Evolutionary conservation across 768 basidiomycete species (phyloP).

Genomic region (Harrya chromipes): DNA sequence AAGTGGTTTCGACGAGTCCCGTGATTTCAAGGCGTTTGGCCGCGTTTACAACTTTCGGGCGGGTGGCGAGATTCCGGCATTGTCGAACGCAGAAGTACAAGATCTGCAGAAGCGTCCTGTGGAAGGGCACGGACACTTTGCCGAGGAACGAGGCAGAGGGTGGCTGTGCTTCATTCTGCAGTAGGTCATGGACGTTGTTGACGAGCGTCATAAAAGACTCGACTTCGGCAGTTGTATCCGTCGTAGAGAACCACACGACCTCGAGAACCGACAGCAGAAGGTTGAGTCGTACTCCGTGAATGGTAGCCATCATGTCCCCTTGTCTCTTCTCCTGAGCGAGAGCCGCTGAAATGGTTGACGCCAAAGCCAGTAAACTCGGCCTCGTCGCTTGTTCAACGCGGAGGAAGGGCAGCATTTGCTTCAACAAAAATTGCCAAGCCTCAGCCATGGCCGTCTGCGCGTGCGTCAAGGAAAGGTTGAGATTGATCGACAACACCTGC

Average conservation of each 20-base stretch:
- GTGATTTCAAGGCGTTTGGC: constrained; percentile 61
- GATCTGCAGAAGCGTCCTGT: constrained; percentile 75
- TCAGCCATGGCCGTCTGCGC: constrained; percentile 71
- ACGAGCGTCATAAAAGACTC: constrained; percentile 61
- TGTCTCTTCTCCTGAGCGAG: constrained; percentile 65
- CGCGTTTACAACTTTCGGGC: constrained; percentile 51
- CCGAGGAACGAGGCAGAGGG: constrained; percentile 73
- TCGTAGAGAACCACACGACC: constrained; percentile 67
- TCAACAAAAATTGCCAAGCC: constrained; percentile 74
- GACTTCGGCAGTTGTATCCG: constrained; percentile 53
- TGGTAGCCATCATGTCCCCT: constrained; percentile 82
- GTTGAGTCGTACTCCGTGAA: constrained; percentile 72
- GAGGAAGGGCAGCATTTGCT: constrained; percentile 60
- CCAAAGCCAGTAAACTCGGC: constrained; percentile 52
- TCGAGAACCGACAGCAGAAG: constrained; percentile 79
- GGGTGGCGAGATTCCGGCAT: constrained; percentile 46
- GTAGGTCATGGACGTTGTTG: constrained; percentile 57
- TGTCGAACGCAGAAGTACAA: constrained; percentile 75
- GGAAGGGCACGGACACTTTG: constrained; percentile 63
- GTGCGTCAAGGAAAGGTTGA: constrained; percentile 83
- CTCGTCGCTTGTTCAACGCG: constrained; percentile 58
- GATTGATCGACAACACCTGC: constrained; percentile 70
- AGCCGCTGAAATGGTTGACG: constrained; percentile 60
- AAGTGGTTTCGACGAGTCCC: constrained; percentile 56
- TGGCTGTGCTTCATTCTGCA: constrained; percentile 71